Evolutionary conservation across 257 asterid genomes (phyloP).

Genomic region (Ophiorrhiza pumila): DNA sequence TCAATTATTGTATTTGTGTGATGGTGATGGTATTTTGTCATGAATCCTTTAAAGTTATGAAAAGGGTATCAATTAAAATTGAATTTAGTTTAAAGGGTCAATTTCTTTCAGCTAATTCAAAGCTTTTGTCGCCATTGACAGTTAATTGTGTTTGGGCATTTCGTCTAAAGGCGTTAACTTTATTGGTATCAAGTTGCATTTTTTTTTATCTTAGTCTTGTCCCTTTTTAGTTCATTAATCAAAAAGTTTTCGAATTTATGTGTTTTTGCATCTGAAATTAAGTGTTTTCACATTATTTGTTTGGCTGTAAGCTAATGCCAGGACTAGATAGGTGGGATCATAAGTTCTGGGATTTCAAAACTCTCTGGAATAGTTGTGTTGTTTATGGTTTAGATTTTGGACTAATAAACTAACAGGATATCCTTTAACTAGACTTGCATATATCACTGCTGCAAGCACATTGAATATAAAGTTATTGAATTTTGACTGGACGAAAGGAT

Average conservation of each 20-base stretch:
- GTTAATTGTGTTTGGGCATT: not conserved
- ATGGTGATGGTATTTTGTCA: not conserved
- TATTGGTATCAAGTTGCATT: not conserved
- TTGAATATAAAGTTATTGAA: not conserved
- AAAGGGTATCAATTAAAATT: not conserved
- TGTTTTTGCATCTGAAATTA: not conserved
- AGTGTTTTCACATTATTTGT: not conserved
- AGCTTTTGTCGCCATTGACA: not conserved
- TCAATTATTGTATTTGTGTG: not conserved
- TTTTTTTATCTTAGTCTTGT: not conserved
- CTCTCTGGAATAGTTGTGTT: not conserved
- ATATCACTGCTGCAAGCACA: not conserved
- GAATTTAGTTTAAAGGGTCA: not conserved
- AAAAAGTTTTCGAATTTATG: too few relatives aligned
- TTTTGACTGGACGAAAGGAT: slow-evolving; percentile 20
- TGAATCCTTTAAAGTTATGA: not conserved
- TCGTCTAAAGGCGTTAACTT: not conserved
- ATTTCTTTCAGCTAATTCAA: not conserved
- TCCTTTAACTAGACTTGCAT: not conserved
- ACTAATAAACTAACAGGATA: not conserved
- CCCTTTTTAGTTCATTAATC: not conserved
- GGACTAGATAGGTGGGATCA: not conserved
- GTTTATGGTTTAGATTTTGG: not conserved
- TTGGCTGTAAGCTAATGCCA: not conserved
- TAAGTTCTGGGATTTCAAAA: not conserved